Base-by-base conservation (phyloP, 176 grass and related monocot species). In the Cocos nucifera region DNA sequence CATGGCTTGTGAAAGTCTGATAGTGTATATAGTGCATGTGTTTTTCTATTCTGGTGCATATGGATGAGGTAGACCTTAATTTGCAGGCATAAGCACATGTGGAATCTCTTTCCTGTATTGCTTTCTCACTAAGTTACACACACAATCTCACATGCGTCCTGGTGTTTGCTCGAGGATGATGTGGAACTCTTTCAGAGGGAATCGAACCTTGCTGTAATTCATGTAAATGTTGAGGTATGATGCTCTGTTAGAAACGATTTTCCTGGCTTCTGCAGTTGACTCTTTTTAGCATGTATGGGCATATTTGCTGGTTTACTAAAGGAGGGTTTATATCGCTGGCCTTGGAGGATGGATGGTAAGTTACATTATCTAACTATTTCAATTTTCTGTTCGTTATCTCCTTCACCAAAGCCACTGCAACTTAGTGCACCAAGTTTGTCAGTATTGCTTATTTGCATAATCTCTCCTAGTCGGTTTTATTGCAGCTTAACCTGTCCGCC, bases 221-320 rank as follows among this genome's bases (percentile, higher is more conserved):
- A 49, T 88, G 85, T 88, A 83, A 78, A 76, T 85, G 83, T 74
- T 77, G 69, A 85, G 60, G 73, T 61, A 39, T 62, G 53, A 81
- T 74, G 61, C 78, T 66, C 62, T 69, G 4, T 59, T 57, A 9
- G 74, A 78, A 78, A 75, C 35, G 29, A 30, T 69, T 60, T 71
- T 61, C 54, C 55, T 67, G 51, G 56, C 39, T 51, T 60, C 68
- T 59, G 67, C 32, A 50, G 18, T 16, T 64, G 29, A 14, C 8
- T 12, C 3, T 2, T 44, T 44, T 44, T 44, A 44, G 35, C 35
- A 44, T 44, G 2, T 44, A 44, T 44, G 9, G 50, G 66, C 26
- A 57, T 48, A 12, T 27, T 60, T 71, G 55, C 56, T 60, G 68
- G 20, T 32, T 60, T 30, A 26, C 35, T 51, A 16, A 59, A 56